Conservation (phyloP, 345 rosid species). For the Cochlearia excelsa region DNA sequence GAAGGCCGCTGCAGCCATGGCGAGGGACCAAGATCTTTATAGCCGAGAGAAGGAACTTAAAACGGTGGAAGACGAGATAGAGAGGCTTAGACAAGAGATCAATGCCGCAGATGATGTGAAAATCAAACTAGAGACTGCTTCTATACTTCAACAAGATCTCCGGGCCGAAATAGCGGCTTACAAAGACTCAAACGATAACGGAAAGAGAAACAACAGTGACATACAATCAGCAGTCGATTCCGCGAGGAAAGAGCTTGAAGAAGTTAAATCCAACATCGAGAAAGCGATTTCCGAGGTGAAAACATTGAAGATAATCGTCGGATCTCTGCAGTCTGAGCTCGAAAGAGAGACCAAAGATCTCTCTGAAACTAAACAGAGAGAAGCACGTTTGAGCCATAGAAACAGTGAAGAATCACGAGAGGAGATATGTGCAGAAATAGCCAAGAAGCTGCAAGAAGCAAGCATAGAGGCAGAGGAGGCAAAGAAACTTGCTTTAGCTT, state of each 20-base stretch:
- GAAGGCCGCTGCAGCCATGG: constrained; percentile 68
- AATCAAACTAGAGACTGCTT: constrained; percentile 61
- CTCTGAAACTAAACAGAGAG: constrained; percentile 54
- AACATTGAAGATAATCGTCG: constrained; percentile 61
- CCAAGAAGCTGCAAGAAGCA: constrained; percentile 67
- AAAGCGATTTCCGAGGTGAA: constrained; percentile 70
- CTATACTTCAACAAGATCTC: constrained; percentile 58
- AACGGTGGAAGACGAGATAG: constrained; percentile 81
- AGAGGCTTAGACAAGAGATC: constrained; percentile 61
- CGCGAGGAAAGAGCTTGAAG: constrained; percentile 77
- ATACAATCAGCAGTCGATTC: constrained; percentile 61
- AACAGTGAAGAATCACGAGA: constrained; percentile 61
- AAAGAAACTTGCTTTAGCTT: constrained; percentile 49
- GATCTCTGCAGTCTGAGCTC: constrained; percentile 59
- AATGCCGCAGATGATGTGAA: constrained; percentile 68
- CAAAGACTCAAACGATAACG: constrained; percentile 38
- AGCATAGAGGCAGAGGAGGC: constrained; percentile 73
- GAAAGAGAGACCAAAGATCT: constrained; percentile 60
- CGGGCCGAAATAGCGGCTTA: constrained; percentile 76
- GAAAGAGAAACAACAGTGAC: constrained; percentile 46
- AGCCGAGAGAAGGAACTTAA: constrained; percentile 74
- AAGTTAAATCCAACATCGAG: constrained; percentile 69
- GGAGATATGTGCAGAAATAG: constrained; percentile 53
- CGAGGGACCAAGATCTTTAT: constrained; percentile 68
- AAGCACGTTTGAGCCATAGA: constrained; percentile 46